phyloP scores from a whole-genome alignment of 2,329 filamentous ascomycete species.

The Cladophialophora immunda region DNA sequence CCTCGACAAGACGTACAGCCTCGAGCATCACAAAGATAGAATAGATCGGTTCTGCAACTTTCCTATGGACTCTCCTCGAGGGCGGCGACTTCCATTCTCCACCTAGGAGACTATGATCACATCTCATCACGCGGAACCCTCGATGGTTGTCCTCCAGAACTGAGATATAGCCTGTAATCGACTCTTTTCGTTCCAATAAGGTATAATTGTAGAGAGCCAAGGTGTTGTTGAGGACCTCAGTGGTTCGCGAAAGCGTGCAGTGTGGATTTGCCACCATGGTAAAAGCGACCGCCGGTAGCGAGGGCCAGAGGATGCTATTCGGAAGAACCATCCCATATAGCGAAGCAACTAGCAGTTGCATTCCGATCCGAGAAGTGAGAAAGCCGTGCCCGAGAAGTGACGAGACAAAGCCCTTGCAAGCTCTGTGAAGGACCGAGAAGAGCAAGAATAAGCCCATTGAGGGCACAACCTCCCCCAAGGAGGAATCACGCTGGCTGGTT shows the following conservation, averaged over 20 bases:
- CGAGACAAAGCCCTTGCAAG: conserved; percentile 52
- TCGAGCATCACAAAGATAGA: conserved; percentile 96
- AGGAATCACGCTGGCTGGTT: conserved; percentile 59
- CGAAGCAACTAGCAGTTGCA: conserved; percentile 73
- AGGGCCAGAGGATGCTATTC: conserved; percentile 71
- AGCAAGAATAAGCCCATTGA: conserved; percentile 72
- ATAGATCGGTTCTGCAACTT: conserved; percentile 85
- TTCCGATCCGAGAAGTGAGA: conserved; percentile 73
- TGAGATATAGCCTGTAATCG: conserved; percentile 89
- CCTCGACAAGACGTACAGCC: conserved; percentile 81
- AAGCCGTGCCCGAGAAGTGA: conserved; percentile 68
- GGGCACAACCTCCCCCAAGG: conserved; percentile 70
- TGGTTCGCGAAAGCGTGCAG: conserved; percentile 68
- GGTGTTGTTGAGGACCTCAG: conserved; percentile 70
- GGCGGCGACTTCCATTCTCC: conserved; percentile 77
- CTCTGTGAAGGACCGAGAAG: conserved; percentile 62
- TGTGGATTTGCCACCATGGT: conserved; percentile 78
- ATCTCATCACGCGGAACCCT: conserved; percentile 83
- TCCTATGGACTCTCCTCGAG: conserved; percentile 57
- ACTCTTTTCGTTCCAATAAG: conserved; percentile 83
- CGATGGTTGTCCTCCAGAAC: conserved; percentile 78
- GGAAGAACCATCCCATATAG: conserved; percentile 73
- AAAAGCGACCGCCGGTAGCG: conserved; percentile 72
- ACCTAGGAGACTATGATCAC: conserved; percentile 91
- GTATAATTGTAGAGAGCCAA: conserved; percentile 74